Percentiles rank a stretch among this genome's conserved stretches.
phyloP scores from a whole-genome alignment of 2,329 filamentous ascomycete genomes.

The Colletotrichum kahawae region DNA sequence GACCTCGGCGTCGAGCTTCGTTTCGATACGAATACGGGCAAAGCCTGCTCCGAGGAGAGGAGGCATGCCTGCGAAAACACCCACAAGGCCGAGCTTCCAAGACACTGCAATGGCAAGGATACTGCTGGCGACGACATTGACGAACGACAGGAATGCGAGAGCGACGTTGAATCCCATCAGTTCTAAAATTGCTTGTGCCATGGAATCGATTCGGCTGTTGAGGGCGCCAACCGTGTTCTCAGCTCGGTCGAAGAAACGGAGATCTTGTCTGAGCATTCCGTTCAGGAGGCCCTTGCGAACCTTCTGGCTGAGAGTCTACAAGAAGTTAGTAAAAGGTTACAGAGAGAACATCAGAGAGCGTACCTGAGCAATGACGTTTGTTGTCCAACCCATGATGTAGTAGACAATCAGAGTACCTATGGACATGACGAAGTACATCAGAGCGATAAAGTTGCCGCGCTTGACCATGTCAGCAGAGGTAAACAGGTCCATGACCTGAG shows the following conservation, averaged over 20 bases:
- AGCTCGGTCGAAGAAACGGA: slow-evolving; percentile 41
- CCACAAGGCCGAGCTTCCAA: slow-evolving; percentile 52
- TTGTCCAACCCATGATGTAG: slow-evolving; percentile 24
- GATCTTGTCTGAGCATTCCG: slow-evolving; percentile 40
- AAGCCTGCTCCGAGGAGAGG: slow-evolving; percentile 45
- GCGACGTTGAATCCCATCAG: slow-evolving; percentile 48
- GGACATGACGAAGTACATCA: slow-evolving; percentile 33
- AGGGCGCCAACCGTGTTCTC: slow-evolving; percentile 39
- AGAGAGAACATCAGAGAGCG: too few species aligned
- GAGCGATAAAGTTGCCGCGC: slow-evolving; percentile 34
- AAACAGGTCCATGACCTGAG: slow-evolving; percentile 45
- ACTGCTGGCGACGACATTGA: slow-evolving; percentile 43
- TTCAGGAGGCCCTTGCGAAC: slow-evolving; percentile 31
- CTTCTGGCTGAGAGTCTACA: slow-evolving; percentile 22
- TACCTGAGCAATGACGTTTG: slow-evolving; percentile 24
- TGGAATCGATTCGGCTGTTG: slow-evolving; percentile 32
- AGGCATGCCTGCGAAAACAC: slow-evolving; percentile 46
- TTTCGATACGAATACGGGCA: slow-evolving; percentile 46
- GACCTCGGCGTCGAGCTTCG: slow-evolving; percentile 39
- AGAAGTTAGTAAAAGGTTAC: not conserved
- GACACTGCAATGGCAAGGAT: slow-evolving; percentile 44
- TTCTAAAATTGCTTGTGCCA: slow-evolving; percentile 47
- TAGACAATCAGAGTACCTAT: slow-evolving; percentile 27
- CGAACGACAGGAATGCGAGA: slow-evolving; percentile 43
- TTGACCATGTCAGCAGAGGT: slow-evolving; percentile 22